A percentile compares a stretch with the other conserved stretches of the same genome.
Conservation (phyloP, 1,284 basidiomycete genomes). For the Malassezia arunalokei region DNA sequence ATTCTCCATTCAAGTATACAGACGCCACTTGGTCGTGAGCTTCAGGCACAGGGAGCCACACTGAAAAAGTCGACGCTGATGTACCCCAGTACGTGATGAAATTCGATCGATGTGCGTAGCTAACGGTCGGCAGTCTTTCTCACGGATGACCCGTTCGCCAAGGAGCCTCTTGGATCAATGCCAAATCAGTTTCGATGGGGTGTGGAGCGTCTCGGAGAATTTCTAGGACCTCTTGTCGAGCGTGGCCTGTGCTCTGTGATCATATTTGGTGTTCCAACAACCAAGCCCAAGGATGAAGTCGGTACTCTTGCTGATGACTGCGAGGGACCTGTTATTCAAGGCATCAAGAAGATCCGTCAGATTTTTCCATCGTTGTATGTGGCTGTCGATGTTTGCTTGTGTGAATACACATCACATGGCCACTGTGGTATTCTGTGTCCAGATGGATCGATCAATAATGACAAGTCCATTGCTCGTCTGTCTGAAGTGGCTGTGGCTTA, state of each 20-base stretch:
- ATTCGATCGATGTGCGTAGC: neutral
- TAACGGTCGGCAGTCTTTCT: conserved; percentile 27
- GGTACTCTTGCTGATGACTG: conserved; percentile 84
- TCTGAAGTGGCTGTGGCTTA: conserved; percentile 86
- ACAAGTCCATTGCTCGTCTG: conserved; percentile 58
- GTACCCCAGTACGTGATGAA: conserved; percentile 29
- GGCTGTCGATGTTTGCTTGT: conserved; percentile 92
- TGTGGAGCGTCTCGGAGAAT: conserved; percentile 74
- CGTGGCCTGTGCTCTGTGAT: conserved; percentile 88
- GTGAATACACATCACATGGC: conserved; percentile 96
- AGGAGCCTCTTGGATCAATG: conserved; percentile 28
- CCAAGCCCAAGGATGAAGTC: conserved; percentile 59
- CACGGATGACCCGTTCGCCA: conserved; percentile 33
- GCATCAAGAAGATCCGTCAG: conserved; percentile 62
- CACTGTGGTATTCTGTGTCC: conserved; percentile 76
- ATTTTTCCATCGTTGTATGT: conserved; percentile 63
- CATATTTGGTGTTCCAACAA: conserved; percentile 77
- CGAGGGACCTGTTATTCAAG: conserved; percentile 79
- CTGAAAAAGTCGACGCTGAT: conserved; percentile 41
- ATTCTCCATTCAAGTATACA: conserved; percentile 17
- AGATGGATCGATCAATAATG: conserved; percentile 58
- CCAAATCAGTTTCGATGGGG: conserved; percentile 58
- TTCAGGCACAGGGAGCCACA: conserved; percentile 28
- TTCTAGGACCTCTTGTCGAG: conserved; percentile 71
- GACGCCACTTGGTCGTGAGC: conserved; percentile 22